Base-by-base conservation (phyloP, 2,329 filamentous ascomycete species). In the Pseudogymnoascus sp. region DNA sequence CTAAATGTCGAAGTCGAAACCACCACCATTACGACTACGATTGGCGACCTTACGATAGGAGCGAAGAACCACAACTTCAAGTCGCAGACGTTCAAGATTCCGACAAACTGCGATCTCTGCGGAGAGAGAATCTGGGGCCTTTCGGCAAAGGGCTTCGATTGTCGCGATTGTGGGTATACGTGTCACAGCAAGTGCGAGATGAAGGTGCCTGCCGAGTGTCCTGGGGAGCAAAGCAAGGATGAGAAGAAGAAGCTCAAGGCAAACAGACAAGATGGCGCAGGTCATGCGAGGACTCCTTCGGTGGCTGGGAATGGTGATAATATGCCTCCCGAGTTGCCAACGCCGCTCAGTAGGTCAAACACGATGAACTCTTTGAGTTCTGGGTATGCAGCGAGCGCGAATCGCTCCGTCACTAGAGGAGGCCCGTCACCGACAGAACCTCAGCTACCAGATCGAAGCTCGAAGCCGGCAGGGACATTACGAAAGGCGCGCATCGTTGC, bases 131-230 rank as follows among this genome's bases (percentile, higher is more conserved):
- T 99, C 71, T 99, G 94, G 94, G 94, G 94, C 0, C 74, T 99
- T 38, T 95, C 90, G 28, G 92, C 94, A 35, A 99, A 99, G 74
- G 94, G 94, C 0, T 95, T 96, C 70, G 92, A 95, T 71, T 99
- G 94, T 70, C 84, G 88, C 66, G 92, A 97, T 72, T 99, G 94
- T 69, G 94, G 95, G 33, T 99, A 96, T 74, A 96, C 92, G 1
- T 99, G 94, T 70, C 94, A 99, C 74, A 95, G 86, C 77, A 99
- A 99, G 75, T 99, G 94, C 72, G 90, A 99, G 76, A 94, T 99
- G 87, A 99, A 97, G 74, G 94, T 97, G 0, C 91, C 94, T 0
- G 89, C 94, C 6, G 90, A 96, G 70, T 99, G 94, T 70, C 94
- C 94, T 0, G 94, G 94, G 57, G 94, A 97, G 70, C 84, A 94